Base-by-base conservation (phyloP, 306 rosid species). In the Malus asiatica region DNA sequence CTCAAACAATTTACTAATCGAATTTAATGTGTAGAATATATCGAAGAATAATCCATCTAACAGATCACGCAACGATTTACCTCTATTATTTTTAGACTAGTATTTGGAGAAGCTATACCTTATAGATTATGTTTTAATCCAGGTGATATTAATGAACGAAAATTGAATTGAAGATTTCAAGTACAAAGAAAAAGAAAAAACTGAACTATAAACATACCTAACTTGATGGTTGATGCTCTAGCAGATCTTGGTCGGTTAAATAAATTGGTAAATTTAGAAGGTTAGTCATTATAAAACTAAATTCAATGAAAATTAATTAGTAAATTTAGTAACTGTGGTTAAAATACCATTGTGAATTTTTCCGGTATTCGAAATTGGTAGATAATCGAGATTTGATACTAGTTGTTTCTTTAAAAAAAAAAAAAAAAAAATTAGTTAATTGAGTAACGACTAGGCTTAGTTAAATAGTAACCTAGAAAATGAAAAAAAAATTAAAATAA, bases 241-340 rank as follows among this genome's bases (percentile, higher is more conserved):
- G 5, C 55, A 6, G 55, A 48, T 15, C 55, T 14, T 48, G 55
- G 20, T 46, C 55, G 5, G 6, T 61, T 3, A 2, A 25, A 35
- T 35, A 35, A 35, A 13, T 66, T 51, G 38, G 20, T 65, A 30
- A 4, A 51, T 30, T n/a, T 33, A 19, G 62, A 9, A 11, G 14
- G 66, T 51, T 18, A 38, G 82, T 77, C 77, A 52, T 66, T 33
- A 63, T 66, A 62, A 61, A 1, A 46, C 11, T 69, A 72, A n/a
- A 27, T 15, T 4, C 20, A 48, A 18, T 72, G 82, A 76, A 3
- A 89, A 75, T 71, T 40, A 58, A 9, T 19, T 46, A 74, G 78
- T 30, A 70, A 70, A 53, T 70, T 55, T 16, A 70, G 12, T 42
- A 52, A 22, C n/a, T 2, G 42, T 38, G 9, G 0, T 6, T 35